Evolutionary conservation across 768 basidiomycete species (phyloP), one percentile per base, ranked within the genome.

Genomic region (Amanita pallidorosea): DNA sequence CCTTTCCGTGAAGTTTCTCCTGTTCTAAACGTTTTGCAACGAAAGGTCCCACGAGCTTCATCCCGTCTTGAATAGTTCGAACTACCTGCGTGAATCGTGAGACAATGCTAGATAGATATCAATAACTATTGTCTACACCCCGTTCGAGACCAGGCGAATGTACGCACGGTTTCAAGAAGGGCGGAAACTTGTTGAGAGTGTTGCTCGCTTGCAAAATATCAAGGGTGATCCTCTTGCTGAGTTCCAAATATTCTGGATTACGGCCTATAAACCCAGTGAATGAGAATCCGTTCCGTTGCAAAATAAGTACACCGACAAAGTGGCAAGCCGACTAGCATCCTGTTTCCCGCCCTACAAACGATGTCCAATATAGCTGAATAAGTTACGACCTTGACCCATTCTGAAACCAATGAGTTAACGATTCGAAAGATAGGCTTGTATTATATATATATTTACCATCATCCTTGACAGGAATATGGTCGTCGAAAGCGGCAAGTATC

Each of bases 321-420:
- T 1, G 62, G 60, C 18, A 60, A 49, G 4, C 62, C 64, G 4
- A 65, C 59, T 25, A 65, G 60, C 27, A 58, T 54, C 2, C 64
- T 55, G 29, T 58, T 56, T 2, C 57, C 53, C 2, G 60, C 55
- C 8, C 55, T 54, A 5, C 54, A 56, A n/a, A 61, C 57, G 4
- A 65, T 56, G 6, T 60, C 57, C 11, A 61, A 50, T 7, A 54
- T 51, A 2, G 54, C 46, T 4, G 36, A 29, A 33, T 55, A 57
- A 2, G 56, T 56, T 11, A 42, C 33, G 8, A 59, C 41, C 5
- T 43, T 49, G 4, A 45, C 11, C 59, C 59, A 60, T 38, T 56
- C 59, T 58, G 40, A 8, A 20, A 5, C 5, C n/a, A 18, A 2
- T 37, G 27, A 37, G 22, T 25, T 4, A 25, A 29, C 11, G 17